A percentile compares a stretch with the other conserved stretches of the same genome.
Conservation (phyloP, 192 early-diverging fungal genomes). For the Pecoramyces ruminantium region DNA sequence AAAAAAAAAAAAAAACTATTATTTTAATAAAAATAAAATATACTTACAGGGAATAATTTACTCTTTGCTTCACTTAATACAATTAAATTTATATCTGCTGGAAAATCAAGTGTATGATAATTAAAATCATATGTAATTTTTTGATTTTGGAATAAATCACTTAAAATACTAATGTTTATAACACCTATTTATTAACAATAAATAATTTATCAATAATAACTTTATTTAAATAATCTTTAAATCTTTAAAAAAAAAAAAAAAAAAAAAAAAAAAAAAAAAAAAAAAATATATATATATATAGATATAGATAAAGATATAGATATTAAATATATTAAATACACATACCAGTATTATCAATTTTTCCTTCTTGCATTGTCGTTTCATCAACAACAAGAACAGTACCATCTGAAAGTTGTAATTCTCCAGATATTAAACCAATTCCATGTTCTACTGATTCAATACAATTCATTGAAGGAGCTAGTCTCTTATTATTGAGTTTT, state of each 20-base stretch:
- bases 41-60: not conserved
- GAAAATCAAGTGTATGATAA: not conserved
- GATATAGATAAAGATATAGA: too few relatives aligned
- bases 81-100: not conserved
- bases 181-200: too few relatives aligned
- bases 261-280: not conserved
- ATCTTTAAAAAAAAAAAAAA: not conserved
- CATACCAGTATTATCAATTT: not conserved
- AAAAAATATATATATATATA: too few relatives aligned
- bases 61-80: not conserved
- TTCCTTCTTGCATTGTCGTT: not conserved
- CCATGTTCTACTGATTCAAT: not conserved
- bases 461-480: not conserved
- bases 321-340: too few relatives aligned
- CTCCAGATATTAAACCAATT: not conserved
- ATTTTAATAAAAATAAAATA: too few relatives aligned
- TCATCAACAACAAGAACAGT: slow-evolving; percentile 2
- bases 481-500: not conserved
- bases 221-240: too few relatives aligned
- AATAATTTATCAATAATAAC: too few relatives aligned
- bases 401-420: slow-evolving; percentile 1
- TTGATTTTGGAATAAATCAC: not conserved
- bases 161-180: not conserved
- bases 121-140: not conserved
- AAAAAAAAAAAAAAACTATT: too few relatives aligned